phyloP scores from a whole-genome alignment of 2,329 filamentous ascomycete species.

The Sporothrix pallida region DNA sequence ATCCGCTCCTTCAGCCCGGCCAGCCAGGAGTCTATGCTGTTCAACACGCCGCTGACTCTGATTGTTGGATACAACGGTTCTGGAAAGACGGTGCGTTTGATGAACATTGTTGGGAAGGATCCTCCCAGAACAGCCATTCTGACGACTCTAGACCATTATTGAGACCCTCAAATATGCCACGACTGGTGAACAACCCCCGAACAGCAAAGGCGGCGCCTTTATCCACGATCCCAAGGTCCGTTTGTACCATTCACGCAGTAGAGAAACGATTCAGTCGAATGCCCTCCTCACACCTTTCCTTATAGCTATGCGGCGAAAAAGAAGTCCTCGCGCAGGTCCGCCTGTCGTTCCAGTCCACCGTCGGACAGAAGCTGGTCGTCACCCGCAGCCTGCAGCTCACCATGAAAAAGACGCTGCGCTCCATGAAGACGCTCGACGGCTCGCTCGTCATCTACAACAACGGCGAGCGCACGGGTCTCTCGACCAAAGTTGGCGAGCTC shows the following conservation, averaged over 20 bases:
- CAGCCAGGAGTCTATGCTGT: slow-evolving; percentile 77
- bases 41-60: slow-evolving; percentile 88
- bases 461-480: slow-evolving; percentile 79
- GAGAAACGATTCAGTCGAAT: background rate
- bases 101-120: too few relatives aligned
- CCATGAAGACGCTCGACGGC: slow-evolving; percentile 84
- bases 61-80: slow-evolving; percentile 98
- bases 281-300: background rate
- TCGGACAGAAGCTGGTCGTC: slow-evolving; percentile 78
- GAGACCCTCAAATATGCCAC: slow-evolving; percentile 98
- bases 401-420: slow-evolving; percentile 77
- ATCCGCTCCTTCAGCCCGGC: slow-evolving; percentile 82
- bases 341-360: slow-evolving; percentile 80
- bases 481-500: slow-evolving; percentile 79
- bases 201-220: slow-evolving; percentile 88
- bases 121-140: background rate
- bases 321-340: slow-evolving; percentile 92
- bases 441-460: slow-evolving; percentile 76
- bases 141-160: slow-evolving; percentile 73
- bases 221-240: slow-evolving; percentile 90
- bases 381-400: slow-evolving; percentile 85
- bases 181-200: slow-evolving; percentile 89
- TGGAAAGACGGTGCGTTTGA: slow-evolving; percentile 71
- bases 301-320: slow-evolving; percentile 76
- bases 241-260: too few relatives aligned